Evolutionary conservation across 2,329 filamentous ascomycete genomes (phyloP).

Genomic region (Fusarium euwallaceae): DNA sequence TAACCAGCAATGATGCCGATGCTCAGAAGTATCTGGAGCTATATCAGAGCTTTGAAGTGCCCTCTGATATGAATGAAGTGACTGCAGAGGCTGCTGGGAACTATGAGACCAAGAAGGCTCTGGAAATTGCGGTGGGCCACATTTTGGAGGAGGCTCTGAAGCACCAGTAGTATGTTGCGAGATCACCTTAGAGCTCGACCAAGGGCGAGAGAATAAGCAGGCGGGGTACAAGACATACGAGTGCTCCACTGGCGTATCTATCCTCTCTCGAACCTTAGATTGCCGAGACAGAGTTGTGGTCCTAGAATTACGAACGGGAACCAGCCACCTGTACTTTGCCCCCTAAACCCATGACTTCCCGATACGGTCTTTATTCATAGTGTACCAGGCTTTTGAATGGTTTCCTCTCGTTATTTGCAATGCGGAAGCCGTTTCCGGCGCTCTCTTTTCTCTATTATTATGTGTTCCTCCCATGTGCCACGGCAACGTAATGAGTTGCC

Average conservation of each 20-base stretch:
- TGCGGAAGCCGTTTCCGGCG: not conserved
- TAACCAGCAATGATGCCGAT: not conserved
- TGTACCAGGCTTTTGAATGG: not conserved
- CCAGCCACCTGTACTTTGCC: not conserved
- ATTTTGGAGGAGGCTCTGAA: not conserved
- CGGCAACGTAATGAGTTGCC: not conserved
- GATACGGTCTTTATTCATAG: not conserved
- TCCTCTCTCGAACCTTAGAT: not conserved
- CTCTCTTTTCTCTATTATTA: not conserved
- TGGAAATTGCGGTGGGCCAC: not conserved
- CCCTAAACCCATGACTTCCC: not conserved
- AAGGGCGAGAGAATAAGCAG: not conserved
- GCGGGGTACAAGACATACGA: not conserved
- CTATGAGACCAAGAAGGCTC: not conserved
- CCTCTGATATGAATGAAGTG: not conserved
- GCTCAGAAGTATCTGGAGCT: not conserved
- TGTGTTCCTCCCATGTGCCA: not conserved
- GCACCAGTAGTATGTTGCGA: not conserved
- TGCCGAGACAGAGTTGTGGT: not conserved
- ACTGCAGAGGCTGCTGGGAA: not conserved
- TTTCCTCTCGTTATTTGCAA: rapidly evolving
- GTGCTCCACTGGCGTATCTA: not conserved
- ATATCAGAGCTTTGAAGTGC: not conserved
- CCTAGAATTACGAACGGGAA: not conserved
- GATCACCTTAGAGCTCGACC: not conserved